Evolutionary conservation across 768 basidiomycete genomes (phyloP), one percentile per base, ranked within the genome.

Genomic region (Leccinum disarticulatum): DNA sequence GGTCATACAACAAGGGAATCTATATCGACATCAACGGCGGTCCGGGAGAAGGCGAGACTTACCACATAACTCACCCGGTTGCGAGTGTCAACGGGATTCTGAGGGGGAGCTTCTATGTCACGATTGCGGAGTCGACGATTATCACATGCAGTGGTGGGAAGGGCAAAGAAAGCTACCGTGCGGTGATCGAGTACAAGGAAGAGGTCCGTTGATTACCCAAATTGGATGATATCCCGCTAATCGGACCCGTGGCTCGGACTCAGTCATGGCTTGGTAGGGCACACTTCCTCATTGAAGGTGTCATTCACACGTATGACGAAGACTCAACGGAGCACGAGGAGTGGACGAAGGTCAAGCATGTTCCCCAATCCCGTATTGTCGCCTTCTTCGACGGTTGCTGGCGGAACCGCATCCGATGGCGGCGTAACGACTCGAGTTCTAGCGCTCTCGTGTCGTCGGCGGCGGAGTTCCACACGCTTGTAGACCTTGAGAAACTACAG

Each of bases 121-220:
- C 94, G 0, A 84, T 97, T 49, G 77, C 82, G 46, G 93, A 94
- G 58, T 84, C 86, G 47, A 88, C 86, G 7, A 84, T 90, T 54
- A 84, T 96, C 65, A 94, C 92, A 33, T 94, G 92, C 72, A 80
- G 80, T 19, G 89, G 91, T 6, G 86, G 86, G 2, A 83, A 81
- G 59, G 79, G 80, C 14, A 82, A 80, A 36, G 77, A 81, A 62
- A 83, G 82, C 68, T 86, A 91, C 66, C 81, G 95, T 60, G 81
- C 93, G 4, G 81, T 98, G 64, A 84, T 97, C 58, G 93, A 95
- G 68, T 98, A 96, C 77, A 95, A 94, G 76, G 97, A 99, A 70
- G 95, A 99, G 86, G 91, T 91, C 60, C 48, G 86, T 69, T 35
- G 46, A 52, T 63, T 3, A 47, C 56, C 15, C 53, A n/a, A 57